Evolutionary conservation across 306 rosid species (phyloP), one percentile per base, ranked within the genome.

Genomic region (Begonia masoniana): DNA sequence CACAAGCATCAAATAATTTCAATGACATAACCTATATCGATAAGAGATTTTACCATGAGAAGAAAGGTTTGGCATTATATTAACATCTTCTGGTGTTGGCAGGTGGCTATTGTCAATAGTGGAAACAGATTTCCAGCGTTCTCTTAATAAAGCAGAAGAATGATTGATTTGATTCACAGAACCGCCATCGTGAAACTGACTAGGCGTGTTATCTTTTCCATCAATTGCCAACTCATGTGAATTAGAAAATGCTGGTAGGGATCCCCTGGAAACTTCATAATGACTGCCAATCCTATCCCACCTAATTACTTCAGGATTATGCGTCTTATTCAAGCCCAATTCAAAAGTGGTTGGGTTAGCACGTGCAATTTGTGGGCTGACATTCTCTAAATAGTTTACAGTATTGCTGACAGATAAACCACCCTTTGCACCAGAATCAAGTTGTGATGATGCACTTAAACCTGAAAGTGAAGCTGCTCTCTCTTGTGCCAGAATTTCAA

Each of bases 111-210:
- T 80, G 46, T 70, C 85, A 50, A 66, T 48, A 62, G 79, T 88
- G 35, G 84, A 67, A 64, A 76, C 68, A 54, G 82, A 73, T 71
- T 75, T 91, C 99, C 94, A 86, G 21, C 69, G 88, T 66, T 85
- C 97, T 70, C 82, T 70, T 9, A 73, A 65, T 23, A 88, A 55
- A 72, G 69, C 71, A 41, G 84, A 71, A 74, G 91, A 52, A 41
- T 68, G 77, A 60, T 64, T 68, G 62, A 58, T 66, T 54, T 69
- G 84, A 71, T 69, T 74, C 57, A 82, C 74, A 9, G 68, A 62
- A 62, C 71, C 80, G 70, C 64, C 43, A 65, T 51, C 71, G 45
- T 80, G 94, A 72, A 79, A 73, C 69, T 74, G 91, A 66, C 78
- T 17, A 46, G 77, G 59, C 64, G 70, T 43, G 60, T 63, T 62